Evolutionary conservation across 1,284 basidiomycete species (phyloP).

Genomic region (Trametes hirsuta): DNA sequence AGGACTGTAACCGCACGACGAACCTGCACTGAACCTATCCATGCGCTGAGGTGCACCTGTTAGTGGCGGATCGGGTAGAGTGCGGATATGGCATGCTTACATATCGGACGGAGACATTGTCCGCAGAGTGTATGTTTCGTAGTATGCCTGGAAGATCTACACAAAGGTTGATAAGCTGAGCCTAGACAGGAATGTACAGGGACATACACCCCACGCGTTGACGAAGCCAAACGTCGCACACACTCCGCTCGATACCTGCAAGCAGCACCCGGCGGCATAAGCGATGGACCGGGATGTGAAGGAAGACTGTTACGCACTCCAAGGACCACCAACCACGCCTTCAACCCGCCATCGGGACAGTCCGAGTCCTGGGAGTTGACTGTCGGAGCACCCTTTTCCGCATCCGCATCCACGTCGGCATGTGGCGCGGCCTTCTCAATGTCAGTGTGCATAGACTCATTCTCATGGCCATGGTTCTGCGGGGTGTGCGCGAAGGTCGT

Average conservation of each 20-base stretch:
- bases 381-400: slow-evolving; percentile 1
- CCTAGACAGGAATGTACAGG: background rate
- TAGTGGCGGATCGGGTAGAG: background rate
- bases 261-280: background rate
- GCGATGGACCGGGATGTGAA: background rate
- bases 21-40: slow-evolving; percentile 77
- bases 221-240: slow-evolving; percentile 46
- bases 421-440: background rate
- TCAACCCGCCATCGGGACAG: slow-evolving; percentile 44
- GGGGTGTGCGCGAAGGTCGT: background rate
- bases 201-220: slow-evolving; percentile 46
- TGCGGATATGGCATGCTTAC: slow-evolving; percentile 39
- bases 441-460: background rate
- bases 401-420: background rate
- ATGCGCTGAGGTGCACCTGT: slow-evolving; percentile 48
- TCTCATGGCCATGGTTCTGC: background rate
- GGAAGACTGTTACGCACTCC: slow-evolving; percentile 34
- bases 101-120: slow-evolving; percentile 50
- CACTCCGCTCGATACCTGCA: slow-evolving; percentile 28
- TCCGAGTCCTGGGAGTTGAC: background rate
- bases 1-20: background rate
- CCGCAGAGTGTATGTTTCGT: slow-evolving; percentile 40
- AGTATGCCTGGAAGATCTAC: slow-evolving; percentile 51
- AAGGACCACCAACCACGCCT: slow-evolving; percentile 44
- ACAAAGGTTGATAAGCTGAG: background rate